These are phyloP conservation scores for Stentor roeselii DNA, from an alignment of 73 alveolate genomes.

Conservation along the genomic window DNA sequence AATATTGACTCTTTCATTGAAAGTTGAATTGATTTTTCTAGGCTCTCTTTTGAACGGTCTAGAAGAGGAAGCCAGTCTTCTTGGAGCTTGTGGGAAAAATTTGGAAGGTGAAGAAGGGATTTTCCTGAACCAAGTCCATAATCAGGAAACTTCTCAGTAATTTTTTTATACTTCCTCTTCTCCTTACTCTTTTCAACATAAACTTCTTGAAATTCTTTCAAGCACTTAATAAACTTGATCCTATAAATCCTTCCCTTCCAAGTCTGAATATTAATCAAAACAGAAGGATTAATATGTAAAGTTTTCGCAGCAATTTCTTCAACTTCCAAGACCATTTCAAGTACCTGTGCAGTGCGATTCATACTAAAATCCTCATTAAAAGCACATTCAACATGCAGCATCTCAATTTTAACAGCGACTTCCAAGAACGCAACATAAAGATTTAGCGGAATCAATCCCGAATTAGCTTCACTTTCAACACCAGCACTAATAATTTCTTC, in stretches of 20 bases:
- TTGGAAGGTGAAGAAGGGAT: conserved; percentile 14
- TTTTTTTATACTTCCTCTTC: neutral
- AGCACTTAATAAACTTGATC: neutral
- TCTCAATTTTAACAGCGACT: neutral
- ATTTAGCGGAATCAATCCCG: conserved; percentile 4
- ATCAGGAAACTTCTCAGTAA: neutral
- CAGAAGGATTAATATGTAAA: neutral
- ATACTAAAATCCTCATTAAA: neutral
- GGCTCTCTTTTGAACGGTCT: neutral
- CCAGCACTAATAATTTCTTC: conserved; percentile 1
- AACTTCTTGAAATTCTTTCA: neutral
- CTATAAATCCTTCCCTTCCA: neutral
- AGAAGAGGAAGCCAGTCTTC: conserved; percentile 25
- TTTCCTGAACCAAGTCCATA: conserved; percentile 1
- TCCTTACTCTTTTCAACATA: neutral
- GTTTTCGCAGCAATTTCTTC: neutral
- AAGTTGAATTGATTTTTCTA: neutral
- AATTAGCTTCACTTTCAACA: neutral
- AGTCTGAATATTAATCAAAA: neutral
- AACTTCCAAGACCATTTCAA: neutral
- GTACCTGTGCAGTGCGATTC: neutral
- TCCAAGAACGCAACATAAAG: neutral
- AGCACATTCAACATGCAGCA: neutral
- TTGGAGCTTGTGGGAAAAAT: neutral
- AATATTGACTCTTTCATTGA: neutral